A percentile compares a stretch with the other conserved stretches of the same genome.
Evolutionary conservation across 2,329 filamentous ascomycete species (phyloP).

Genomic region (Grosmannia huntii): DNA sequence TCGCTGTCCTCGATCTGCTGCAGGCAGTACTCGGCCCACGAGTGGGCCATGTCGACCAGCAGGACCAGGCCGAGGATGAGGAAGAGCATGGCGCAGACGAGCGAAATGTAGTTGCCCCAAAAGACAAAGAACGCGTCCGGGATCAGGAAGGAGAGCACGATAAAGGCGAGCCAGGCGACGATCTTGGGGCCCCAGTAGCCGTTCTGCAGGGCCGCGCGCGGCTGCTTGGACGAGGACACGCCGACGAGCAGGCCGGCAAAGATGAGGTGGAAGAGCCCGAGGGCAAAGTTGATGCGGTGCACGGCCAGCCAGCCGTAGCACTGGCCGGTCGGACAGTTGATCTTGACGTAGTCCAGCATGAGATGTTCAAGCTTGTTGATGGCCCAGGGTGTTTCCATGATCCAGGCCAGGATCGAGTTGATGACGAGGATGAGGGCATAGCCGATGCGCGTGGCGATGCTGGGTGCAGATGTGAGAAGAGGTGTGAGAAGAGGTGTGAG

Average conservation of each 20-base stretch:
- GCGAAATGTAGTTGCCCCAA: constrained; percentile 89
- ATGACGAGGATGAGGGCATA: constrained; percentile 89
- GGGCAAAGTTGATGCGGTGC: constrained; percentile 93
- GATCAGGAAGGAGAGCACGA: constrained; percentile 89
- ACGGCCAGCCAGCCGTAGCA: constrained; percentile 96
- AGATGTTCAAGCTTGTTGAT: constrained; percentile 89
- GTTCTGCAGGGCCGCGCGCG: constrained; percentile 81
- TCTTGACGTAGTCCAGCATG: constrained; percentile 90
- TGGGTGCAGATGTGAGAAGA: constrained; percentile 21
- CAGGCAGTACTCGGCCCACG: constrained; percentile 93
- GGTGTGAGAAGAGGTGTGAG: constrained; percentile 1
- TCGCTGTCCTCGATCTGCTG: constrained; percentile 85
- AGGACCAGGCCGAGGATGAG: constrained; percentile 84
- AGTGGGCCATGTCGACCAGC: constrained; percentile 87
- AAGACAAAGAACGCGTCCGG: constrained; percentile 89
- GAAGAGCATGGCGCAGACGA: constrained; percentile 83
- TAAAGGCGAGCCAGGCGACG: constrained; percentile 72
- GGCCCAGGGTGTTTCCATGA: constrained; percentile 98
- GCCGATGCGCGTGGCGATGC: constrained; percentile 91
- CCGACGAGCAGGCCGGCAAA: constrained; percentile 77
- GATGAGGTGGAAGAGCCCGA: constrained; percentile 84
- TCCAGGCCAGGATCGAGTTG: constrained; percentile 96
- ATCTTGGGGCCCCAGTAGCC: constrained; percentile 99
- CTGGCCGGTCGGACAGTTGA: constrained; percentile 78
- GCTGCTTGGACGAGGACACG: constrained; percentile 75